Evolutionary conservation across 73 alveolate genomes (phyloP).

Genomic region (Tetrahymena malaccensis): DNA sequence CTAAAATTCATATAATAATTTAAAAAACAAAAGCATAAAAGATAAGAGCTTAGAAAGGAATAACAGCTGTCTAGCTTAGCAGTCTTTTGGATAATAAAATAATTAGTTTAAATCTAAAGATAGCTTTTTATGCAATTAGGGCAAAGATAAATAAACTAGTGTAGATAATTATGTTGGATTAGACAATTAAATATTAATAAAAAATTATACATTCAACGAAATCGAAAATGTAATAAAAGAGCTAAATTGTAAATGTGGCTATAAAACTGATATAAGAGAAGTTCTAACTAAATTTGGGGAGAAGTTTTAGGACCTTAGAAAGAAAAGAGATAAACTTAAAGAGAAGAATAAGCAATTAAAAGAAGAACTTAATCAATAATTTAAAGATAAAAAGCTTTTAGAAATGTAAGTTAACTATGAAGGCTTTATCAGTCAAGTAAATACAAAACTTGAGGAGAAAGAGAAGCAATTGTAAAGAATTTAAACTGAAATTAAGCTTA

Average conservation of each 20-base stretch:
- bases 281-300: not conserved
- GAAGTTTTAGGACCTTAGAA: not conserved
- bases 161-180: not conserved
- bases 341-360: not conserved
- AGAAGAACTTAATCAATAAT: not conserved
- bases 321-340: not conserved
- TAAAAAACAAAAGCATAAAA: not conserved
- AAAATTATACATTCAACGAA: not conserved
- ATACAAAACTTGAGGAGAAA: not conserved
- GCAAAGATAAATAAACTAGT: not conserved
- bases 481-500: not conserved
- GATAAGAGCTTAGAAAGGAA: not conserved
- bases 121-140: not conserved
- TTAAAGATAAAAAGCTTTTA: not conserved
- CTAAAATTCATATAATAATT: not conserved
- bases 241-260: not conserved
- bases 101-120: not conserved
- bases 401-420: not conserved
- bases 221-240: not conserved
- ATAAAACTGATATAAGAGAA: not conserved
- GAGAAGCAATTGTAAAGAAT: not conserved
- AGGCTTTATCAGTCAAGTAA: not conserved
- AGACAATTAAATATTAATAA: not conserved
- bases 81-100: not conserved
- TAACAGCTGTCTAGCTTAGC: not conserved